A percentile compares a stretch with the other conserved stretches of the same genome.
Evolutionary conservation across 345 rosid species (phyloP).

Genomic region (Isatis tinctoria): DNA sequence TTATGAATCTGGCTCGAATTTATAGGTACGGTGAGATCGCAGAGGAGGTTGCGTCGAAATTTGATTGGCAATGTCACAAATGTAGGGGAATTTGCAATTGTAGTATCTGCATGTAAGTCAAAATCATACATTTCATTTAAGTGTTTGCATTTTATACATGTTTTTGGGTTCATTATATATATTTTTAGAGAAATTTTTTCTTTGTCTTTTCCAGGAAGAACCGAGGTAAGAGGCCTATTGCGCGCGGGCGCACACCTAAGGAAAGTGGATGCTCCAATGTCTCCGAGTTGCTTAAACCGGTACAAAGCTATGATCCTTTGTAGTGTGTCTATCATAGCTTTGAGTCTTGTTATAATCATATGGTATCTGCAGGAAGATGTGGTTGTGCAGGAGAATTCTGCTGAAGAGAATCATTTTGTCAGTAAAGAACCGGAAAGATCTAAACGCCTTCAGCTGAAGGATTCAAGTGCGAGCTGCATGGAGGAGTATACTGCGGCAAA

Average conservation of each 20-base stretch:
- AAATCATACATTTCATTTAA: neutral
- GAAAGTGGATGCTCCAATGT: too few species aligned
- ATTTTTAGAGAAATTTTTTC: neutral
- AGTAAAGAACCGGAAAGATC: too few species aligned
- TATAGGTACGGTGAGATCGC: conserved; percentile 72
- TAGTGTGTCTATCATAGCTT: too few species aligned
- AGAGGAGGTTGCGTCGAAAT: conserved; percentile 43
- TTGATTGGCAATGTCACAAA: conserved; percentile 72
- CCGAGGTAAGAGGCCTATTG: neutral
- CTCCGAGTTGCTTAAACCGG: neutral
- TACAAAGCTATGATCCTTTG: too few species aligned
- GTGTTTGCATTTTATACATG: neutral
- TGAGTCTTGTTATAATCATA: too few species aligned
- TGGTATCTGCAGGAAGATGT: too few species aligned
- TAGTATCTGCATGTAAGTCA: conserved; percentile 63
- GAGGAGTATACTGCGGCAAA: too few species aligned
- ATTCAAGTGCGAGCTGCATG: too few species aligned
- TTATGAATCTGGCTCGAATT: neutral
- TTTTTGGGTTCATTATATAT: neutral
- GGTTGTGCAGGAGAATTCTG: neutral
- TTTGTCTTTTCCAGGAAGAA: neutral
- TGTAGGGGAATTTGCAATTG: conserved; percentile 83
- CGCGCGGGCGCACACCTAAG: too few species aligned
- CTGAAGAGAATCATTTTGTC: neutral
- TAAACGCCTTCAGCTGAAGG: too few species aligned